phyloP scores from a whole-genome alignment of 2,329 filamentous ascomycete species.

The Lachnellula arida region DNA sequence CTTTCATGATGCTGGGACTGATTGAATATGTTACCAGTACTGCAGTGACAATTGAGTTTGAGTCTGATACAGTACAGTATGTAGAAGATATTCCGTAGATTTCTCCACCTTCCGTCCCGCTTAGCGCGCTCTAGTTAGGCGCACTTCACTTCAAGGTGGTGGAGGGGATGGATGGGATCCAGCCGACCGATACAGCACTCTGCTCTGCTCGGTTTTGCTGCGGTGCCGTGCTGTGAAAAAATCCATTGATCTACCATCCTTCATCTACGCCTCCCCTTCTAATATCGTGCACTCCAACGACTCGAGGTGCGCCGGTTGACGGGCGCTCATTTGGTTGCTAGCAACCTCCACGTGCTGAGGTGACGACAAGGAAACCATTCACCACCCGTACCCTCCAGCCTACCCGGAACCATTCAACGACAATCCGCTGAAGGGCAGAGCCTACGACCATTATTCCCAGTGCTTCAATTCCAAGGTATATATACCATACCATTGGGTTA shows the following conservation, averaged over 20 bases:
- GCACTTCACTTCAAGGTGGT: background rate
- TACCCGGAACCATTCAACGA: slow-evolving; percentile 2
- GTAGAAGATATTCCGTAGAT: background rate
- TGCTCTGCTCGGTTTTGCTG: background rate
- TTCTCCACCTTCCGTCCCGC: background rate
- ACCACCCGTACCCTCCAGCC: slow-evolving; percentile 7
- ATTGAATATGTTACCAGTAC: no score
- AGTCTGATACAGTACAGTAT: no score
- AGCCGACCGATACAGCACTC: background rate
- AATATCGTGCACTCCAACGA: background rate
- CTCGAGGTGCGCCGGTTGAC: slow-evolving; percentile 18
- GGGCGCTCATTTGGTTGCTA: slow-evolving; percentile 8
- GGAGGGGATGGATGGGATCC: background rate
- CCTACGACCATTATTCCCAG: background rate
- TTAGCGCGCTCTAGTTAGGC: background rate
- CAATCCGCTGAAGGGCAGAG: background rate
- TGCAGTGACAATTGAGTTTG: no score
- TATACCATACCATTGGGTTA: background rate
- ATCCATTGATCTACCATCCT: background rate
- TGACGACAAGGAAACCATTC: slow-evolving; percentile 12
- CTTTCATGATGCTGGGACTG: no score
- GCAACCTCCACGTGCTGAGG: slow-evolving; percentile 1
- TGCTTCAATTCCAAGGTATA: background rate
- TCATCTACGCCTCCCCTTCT: background rate
- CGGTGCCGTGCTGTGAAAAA: background rate